These are phyloP conservation scores for Daldinia decipiens DNA, from an alignment of 495 filamentous ascomycete species.

Conservation along the genomic window DNA sequence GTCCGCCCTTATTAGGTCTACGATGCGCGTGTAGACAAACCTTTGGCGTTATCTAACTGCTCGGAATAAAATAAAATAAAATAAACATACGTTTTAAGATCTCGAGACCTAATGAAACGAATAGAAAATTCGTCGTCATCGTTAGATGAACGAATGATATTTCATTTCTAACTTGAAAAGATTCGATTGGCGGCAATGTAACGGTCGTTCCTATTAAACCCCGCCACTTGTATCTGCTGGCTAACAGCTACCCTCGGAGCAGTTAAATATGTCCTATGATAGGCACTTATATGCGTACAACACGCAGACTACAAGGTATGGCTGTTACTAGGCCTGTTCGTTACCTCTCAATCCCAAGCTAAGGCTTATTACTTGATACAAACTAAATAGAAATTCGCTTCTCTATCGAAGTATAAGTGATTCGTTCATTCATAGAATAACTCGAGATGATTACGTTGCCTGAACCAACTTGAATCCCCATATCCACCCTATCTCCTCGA, in stretches of 20 bases:
- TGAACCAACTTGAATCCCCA: background rate
- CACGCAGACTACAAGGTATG: background rate
- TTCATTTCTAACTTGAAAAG: background rate
- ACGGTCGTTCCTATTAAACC: conserved; percentile 4
- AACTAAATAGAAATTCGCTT: background rate
- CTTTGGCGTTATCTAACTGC: too few relatives aligned
- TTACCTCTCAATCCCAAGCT: background rate
- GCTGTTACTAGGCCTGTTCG: background rate
- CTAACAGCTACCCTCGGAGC: background rate
- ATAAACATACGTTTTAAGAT: background rate
- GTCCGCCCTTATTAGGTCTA: background rate
- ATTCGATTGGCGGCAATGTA: conserved; percentile 1
- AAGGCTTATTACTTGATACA: background rate
- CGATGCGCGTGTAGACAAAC: background rate
- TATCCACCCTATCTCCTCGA: conserved; percentile 1
- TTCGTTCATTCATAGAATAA: background rate
- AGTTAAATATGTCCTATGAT: background rate
- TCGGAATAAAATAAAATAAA: too few relatives aligned
- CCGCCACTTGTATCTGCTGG: conserved; percentile 12
- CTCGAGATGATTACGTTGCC: background rate
- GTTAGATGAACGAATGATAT: background rate
- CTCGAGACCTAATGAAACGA: background rate
- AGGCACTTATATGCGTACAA: background rate
- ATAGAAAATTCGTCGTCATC: background rate
- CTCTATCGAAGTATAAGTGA: background rate